These are phyloP conservation scores for Aphanomyces cochlioides DNA, from an alignment of 352 stramenopile species.

Conservation along the genomic window DNA sequence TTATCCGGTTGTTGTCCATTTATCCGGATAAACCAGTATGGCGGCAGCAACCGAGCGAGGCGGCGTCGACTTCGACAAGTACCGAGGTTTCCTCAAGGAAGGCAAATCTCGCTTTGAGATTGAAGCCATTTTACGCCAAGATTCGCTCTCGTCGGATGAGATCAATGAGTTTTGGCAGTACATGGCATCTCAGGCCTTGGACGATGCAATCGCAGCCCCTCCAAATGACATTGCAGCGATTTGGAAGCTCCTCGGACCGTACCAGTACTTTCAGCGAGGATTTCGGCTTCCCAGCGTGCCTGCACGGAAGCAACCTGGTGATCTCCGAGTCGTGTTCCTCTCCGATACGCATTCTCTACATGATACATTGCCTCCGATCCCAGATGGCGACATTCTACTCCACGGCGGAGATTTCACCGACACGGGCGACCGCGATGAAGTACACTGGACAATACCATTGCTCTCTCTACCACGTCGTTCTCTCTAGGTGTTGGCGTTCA, in stretches of 20 bases:
- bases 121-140: not conserved
- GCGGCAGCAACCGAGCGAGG: not conserved
- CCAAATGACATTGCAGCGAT: not conserved
- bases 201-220: not conserved
- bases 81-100: slow-evolving; percentile 6
- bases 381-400: slow-evolving; percentile 47
- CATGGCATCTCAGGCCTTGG: slow-evolving; percentile 2
- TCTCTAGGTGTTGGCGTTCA: slow-evolving; percentile 31
- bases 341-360: slow-evolving; percentile 80
- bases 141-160: slow-evolving; percentile 16
- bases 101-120: slow-evolving; percentile 6
- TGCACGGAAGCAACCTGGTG: slow-evolving; percentile 18
- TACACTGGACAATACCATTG: slow-evolving; percentile 6
- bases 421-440: slow-evolving; percentile 35
- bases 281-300: slow-evolving; percentile 5
- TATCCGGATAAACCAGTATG: too few species aligned
- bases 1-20: too few species aligned
- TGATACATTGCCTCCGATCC: slow-evolving; percentile 44
- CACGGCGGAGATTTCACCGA: slow-evolving; percentile 63
- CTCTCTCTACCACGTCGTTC: not conserved
- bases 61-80: slow-evolving; percentile 5
- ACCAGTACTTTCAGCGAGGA: slow-evolving; percentile 22
- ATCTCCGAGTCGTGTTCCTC: slow-evolving; percentile 57
- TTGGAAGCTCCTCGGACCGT: slow-evolving; percentile 7
- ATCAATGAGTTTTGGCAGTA: slow-evolving; percentile 19